Conservation (phyloP, 208 protist genomes). For the Phytomonas francai region DNA sequence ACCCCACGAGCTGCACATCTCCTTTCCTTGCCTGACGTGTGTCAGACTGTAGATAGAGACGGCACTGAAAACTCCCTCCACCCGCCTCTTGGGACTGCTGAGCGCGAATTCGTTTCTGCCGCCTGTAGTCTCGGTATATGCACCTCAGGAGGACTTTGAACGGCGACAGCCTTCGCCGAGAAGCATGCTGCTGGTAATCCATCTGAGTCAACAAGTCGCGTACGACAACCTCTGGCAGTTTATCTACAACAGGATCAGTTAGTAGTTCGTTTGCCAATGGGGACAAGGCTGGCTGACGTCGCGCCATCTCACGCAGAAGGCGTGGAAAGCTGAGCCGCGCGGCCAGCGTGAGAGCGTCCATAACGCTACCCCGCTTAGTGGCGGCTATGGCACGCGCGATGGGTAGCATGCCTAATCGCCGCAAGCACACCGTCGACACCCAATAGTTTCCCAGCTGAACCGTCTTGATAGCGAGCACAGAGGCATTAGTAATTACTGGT, state of each 20-base stretch:
- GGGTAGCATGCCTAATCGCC: constrained; percentile 39
- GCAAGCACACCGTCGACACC: constrained; percentile 63
- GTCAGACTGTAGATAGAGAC: constrained; percentile 58
- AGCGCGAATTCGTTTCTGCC: constrained; percentile 49
- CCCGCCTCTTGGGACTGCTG: constrained; percentile 30
- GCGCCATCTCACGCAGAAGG: constrained; percentile 40
- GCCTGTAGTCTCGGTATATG: constrained; percentile 26
- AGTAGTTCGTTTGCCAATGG: constrained; percentile 50
- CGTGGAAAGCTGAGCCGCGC: constrained; percentile 60
- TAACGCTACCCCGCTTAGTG: constrained; percentile 37
- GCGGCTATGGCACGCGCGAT: constrained; percentile 54
- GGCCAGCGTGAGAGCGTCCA: constrained; percentile 66
- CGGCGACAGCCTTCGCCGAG: constrained; percentile 10
- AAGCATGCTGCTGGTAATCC: constrained; percentile 8
- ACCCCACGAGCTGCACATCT: constrained; percentile 67
- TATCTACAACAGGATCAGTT: constrained; percentile 43
- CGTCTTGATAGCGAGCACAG: constrained; percentile 33
- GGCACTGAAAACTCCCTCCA: constrained; percentile 42
- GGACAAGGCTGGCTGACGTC: constrained; percentile 30
- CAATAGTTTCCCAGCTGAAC: constrained; percentile 58
- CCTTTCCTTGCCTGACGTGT: constrained; percentile 31
- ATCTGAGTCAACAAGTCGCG: constrained; percentile 33
- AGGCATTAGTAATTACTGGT: constrained; percentile 5
- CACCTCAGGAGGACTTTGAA: constrained; percentile 24
- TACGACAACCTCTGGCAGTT: constrained; percentile 34